phyloP scores from a whole-genome alignment of 2,329 filamentous ascomycete species.

The Lasiodiplodia theobromae region DNA sequence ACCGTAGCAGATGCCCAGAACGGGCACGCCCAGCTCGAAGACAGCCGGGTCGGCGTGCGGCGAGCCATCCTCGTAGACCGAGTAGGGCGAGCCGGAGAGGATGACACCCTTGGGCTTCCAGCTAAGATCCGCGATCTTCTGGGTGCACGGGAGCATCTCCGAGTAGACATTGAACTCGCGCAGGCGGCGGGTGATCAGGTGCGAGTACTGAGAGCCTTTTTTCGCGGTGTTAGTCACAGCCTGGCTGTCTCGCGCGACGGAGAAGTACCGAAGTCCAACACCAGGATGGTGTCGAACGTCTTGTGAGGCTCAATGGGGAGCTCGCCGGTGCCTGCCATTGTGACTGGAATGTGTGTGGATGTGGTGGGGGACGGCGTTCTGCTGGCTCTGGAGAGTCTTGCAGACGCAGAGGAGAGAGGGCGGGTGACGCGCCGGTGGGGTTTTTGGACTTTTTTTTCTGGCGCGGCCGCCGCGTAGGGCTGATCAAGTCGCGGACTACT shows the following conservation, averaged over 20 bases:
- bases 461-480: slow-evolving; percentile 17
- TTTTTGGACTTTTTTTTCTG: no score
- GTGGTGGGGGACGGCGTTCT: slow-evolving; percentile 24
- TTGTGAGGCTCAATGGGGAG: slow-evolving; percentile 56
- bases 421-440: slow-evolving; percentile 15
- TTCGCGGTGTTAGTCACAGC: slow-evolving; percentile 26
- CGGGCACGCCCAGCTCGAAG: slow-evolving; percentile 74
- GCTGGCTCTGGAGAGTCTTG: slow-evolving; percentile 26
- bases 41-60: slow-evolving; percentile 83
- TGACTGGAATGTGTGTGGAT: slow-evolving; percentile 26
- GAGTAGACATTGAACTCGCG: slow-evolving; percentile 82
- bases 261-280: slow-evolving; percentile 67
- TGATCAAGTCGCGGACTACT: slow-evolving; percentile 13
- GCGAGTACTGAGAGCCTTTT: slow-evolving; percentile 69
- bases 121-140: slow-evolving; percentile 76
- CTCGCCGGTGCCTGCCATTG: slow-evolving; percentile 48
- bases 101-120: slow-evolving; percentile 88
- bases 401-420: slow-evolving; percentile 29
- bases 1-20: slow-evolving; percentile 69
- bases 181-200: slow-evolving; percentile 77
- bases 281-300: slow-evolving; percentile 71
- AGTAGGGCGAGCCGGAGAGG: slow-evolving; percentile 74
- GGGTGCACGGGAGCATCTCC: slow-evolving; percentile 88
- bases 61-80: slow-evolving; percentile 80
- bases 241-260: slow-evolving; percentile 1